Base-by-base conservation (phyloP, 2,329 filamentous ascomycete genomes). In the Scytalidium sp. region DNA sequence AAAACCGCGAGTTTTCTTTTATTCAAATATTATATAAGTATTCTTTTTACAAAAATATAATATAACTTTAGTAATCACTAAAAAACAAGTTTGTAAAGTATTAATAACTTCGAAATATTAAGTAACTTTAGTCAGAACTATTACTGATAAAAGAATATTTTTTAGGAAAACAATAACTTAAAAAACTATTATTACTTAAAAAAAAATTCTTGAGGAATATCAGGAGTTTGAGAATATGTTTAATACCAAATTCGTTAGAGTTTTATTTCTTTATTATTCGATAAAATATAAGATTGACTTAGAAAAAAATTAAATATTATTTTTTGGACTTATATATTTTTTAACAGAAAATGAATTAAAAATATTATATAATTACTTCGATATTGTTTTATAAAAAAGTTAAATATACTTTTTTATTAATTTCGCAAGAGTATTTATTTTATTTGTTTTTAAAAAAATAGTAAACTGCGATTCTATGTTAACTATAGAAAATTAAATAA, bases 321-420 rank as follows among this genome's bases (percentile, higher is more conserved):
- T 13, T 29, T 29, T 8, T 29, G 13, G 13, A 7, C 13, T 13
- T n/a, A n/a, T n/a, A n/a, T 29, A 13, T 29, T 7, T 45, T 6
- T 41, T 23, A 46, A 27, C 40, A 11, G 19, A 29, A 29, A 9
- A 50, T 47, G 19, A 19, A 15, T 23, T 32, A 47, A 22, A 29
- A 17, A 20, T 45, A 13, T 46, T 8, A 32, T 47, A 45, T 6
- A 32, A 47, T 10, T 45, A 19, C 25, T 9, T 19, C 6, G 9
- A 46, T 49, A 13, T 46, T 49, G 29, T 46, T 47, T 47, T 46
- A 49, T 19, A 47, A 49, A 22, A 49, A 21, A 11, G 20, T 8
- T 41, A 41, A 44, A 47, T 47, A 20, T 36, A 41, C 8, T 25
- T 47, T 22, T 43, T 47, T 8, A 41, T 47, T 3, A 41, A 42